Evolutionary conservation across 1,284 basidiomycete species (phyloP), one percentile per base, ranked within the genome.

Genomic region (Leccinum subfulvum): DNA sequence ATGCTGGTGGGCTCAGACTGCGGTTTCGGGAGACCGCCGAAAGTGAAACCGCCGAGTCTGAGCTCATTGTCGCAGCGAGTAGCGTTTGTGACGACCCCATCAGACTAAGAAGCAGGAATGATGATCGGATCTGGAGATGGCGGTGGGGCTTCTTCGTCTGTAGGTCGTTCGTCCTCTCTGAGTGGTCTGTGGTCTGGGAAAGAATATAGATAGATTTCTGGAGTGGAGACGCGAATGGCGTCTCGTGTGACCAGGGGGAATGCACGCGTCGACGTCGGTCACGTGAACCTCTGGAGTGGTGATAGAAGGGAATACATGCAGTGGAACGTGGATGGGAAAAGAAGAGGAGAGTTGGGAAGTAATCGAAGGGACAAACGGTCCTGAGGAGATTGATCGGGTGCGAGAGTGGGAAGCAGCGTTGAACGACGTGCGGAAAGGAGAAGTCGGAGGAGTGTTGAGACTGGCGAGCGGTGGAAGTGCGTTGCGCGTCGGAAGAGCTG

Each of bases 151-250:
- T 82, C 79, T 55, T 77, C 77, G 30, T 80, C 76, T 1, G 66
- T 63, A 26, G 69, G 73, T n/a, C 82, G 74, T 28, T 84, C 87
- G 70, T 91, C 88, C 73, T 91, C 89, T 2, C 84, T 80, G 55
- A 92, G 85, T 80, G 3, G 82, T 80, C 1, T 81, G 76, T 0
- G 85, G 84, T 49, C 89, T 84, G 4, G 95, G 95, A 69, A 97
- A 97, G 82, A 91, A 96, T 16, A 95, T 82, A 2, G 92, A 95
- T 2, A 97, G 80, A 72, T 97, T 98, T 58, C 94, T 86, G 4
- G 94, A 94, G 74, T 98, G 95, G 26, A 96, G 81, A 10, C 91
- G 84, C 1, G 84, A 80, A 74, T 95, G 92, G 49, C 86, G 76
- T 53, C 86, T 81, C 9, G 73, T 73, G 59, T 84, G 79, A 56